These are phyloP conservation scores for Solanum etuberosum DNA, from an alignment of 257 asterid genomes.

Conservation along the genomic window DNA sequence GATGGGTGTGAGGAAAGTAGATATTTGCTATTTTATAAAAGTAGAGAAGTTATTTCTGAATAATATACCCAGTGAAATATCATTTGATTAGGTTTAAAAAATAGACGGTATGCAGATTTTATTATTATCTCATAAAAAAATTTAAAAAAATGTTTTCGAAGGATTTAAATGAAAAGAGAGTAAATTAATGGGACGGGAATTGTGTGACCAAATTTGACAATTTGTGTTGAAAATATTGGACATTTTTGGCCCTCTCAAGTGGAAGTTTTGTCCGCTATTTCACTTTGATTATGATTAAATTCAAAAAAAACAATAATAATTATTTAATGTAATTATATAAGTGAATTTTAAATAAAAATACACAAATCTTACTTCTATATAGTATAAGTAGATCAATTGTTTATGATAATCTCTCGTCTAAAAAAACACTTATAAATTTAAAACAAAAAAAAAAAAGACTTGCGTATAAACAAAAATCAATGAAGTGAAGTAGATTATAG, in stretches of 20 bases:
- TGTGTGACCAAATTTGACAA: not conserved
- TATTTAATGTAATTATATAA: no score
- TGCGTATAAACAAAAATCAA: not conserved
- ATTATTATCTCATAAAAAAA: no score
- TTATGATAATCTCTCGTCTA: no score
- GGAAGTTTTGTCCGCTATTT: not conserved
- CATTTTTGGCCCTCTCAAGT: not conserved
- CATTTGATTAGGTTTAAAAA: no score
- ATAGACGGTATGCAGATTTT: fast-evolving
- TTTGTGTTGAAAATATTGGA: not conserved
- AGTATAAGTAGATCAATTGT: no score
- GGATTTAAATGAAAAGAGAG: not conserved
- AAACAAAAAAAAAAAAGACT: not conserved
- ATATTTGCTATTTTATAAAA: no score
- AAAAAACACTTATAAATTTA: not conserved
- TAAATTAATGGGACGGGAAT: not conserved
- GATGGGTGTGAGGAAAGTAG: not conserved
- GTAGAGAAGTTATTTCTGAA: fast-evolving
- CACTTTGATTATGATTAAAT: not conserved
- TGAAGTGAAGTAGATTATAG: not conserved
- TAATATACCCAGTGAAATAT: no score
- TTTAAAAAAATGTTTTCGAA: no score
- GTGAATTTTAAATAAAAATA: no score
- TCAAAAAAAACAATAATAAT: no score
- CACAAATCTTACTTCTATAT: no score